Percentiles rank a stretch among this genome's conserved stretches.
phyloP scores from a whole-genome alignment of 2,329 filamentous ascomycete species.

The Botrytis fabae region DNA sequence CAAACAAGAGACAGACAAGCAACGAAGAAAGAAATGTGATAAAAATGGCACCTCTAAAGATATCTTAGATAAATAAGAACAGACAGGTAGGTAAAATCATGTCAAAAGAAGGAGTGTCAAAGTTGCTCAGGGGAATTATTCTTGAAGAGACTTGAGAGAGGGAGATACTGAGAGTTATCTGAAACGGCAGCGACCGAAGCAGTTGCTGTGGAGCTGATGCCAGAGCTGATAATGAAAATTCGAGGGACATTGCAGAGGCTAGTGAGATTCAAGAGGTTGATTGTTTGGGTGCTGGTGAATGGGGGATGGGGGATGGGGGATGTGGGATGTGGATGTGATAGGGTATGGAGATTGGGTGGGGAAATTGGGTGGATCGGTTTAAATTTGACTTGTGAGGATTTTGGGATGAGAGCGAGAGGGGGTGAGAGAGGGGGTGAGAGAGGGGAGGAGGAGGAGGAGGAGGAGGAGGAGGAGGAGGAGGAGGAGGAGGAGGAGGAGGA shows the following conservation, averaged over 20 bases:
- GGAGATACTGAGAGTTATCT: no score
- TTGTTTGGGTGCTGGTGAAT: not conserved
- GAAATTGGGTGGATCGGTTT: fast-evolving
- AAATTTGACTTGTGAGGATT: not conserved
- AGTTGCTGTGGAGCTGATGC: not conserved
- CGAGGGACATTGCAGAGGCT: no score
- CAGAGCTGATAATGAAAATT: not conserved
- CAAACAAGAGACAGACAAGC: not conserved
- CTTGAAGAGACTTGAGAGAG: no score
- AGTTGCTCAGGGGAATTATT: no score
- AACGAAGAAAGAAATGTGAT: not conserved
- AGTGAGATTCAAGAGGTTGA: not conserved
- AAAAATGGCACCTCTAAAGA: not conserved
- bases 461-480: not conserved
- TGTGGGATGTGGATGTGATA: not conserved
- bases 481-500: not conserved
- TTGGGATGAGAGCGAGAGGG: not conserved
- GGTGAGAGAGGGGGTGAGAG: no score
- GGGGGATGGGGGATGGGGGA: not conserved
- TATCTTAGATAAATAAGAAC: not conserved
- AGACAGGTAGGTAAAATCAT: not conserved
- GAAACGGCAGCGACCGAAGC: fast-evolving
- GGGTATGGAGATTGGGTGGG: not conserved
- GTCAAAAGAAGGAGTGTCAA: no score
- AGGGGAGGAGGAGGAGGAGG: not conserved